Conservation (phyloP, 2,329 filamentous ascomycete species). For the Scedosporium minutisporum region DNA sequence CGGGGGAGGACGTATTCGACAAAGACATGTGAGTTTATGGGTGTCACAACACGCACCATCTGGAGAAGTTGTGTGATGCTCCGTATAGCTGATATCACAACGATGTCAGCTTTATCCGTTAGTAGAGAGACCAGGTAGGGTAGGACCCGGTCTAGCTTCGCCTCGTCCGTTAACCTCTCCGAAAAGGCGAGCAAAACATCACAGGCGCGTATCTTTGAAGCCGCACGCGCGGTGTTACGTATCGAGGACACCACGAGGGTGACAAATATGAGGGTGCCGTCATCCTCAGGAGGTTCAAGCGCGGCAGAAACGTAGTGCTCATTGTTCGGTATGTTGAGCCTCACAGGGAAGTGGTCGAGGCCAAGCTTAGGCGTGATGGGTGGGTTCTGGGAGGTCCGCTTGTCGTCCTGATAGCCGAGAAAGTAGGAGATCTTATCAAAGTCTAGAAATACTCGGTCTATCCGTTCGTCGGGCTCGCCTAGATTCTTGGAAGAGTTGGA, state of each 20-base stretch:
- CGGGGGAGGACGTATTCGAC: conserved; percentile 59
- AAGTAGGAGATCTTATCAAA: conserved; percentile 98
- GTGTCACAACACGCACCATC: conserved; percentile 79
- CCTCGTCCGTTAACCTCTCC: conserved; percentile 85
- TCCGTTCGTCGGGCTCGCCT: conserved; percentile 84
- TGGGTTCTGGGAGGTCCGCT: conserved; percentile 19
- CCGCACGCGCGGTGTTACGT: conserved; percentile 77
- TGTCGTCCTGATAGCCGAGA: conserved; percentile 60
- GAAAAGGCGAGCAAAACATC: conserved; percentile 88
- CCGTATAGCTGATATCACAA: conserved; percentile 75
- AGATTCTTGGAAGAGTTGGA: conserved; percentile 61
- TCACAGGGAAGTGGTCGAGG: conserved; percentile 64
- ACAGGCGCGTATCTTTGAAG: conserved; percentile 80
- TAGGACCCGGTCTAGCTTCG: conserved; percentile 84
- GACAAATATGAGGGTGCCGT: conserved; percentile 86
- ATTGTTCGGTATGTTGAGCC: conserved; percentile 79
- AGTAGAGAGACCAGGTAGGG: conserved; percentile 81
- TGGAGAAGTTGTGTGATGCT: conserved; percentile 82
- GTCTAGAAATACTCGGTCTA: conserved; percentile 85
- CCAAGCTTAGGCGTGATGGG: conserved; percentile 35
- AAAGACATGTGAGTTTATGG: conserved; percentile 60
- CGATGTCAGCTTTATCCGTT: conserved; percentile 71
- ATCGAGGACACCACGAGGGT: conserved; percentile 82
- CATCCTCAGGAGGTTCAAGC: conserved; percentile 58
- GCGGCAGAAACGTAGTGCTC: conserved; percentile 57